phyloP scores from a whole-genome alignment of 805 yeast species.

The Kodamaea sagamina region DNA sequence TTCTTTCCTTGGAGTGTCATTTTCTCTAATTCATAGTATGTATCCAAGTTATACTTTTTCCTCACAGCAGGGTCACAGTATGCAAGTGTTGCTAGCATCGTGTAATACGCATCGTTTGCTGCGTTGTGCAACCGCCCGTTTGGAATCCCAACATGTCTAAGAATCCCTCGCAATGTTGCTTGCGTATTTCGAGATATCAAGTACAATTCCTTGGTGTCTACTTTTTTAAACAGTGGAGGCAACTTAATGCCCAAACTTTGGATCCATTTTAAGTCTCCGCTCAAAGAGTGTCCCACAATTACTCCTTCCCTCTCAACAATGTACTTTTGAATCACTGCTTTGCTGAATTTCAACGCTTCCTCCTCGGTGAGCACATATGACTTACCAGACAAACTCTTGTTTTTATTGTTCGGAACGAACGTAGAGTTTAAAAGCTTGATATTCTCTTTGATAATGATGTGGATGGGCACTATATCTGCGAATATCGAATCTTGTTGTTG shows the following conservation, averaged over 20 bases:
- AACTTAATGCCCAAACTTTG: conserved; percentile 17
- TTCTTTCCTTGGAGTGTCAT: conserved; percentile 12
- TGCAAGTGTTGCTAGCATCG: conserved; percentile 27
- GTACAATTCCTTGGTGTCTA: conserved; percentile 25
- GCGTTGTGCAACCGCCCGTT: conserved; percentile 32
- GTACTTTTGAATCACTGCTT: conserved; percentile 18
- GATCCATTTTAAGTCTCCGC: conserved; percentile 19
- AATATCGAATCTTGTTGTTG: conserved; percentile 16
- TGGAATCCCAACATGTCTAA: conserved; percentile 23
- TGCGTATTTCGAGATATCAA: conserved; percentile 18
- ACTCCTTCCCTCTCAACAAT: conserved; percentile 19
- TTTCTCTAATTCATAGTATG: conserved; percentile 8
- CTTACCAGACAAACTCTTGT: conserved; percentile 23
- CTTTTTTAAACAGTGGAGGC: conserved; percentile 12
- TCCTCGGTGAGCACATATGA: conserved; percentile 19
- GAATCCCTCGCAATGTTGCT: conserved; percentile 24
- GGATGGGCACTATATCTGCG: conserved; percentile 23
- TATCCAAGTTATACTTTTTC: conserved; percentile 18
- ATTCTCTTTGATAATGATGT: conserved; percentile 24
- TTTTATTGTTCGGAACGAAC: conserved; percentile 27
- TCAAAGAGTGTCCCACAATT: conserved; percentile 22
- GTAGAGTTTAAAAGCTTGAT: conserved; percentile 17
- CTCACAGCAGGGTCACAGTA: conserved; percentile 26
- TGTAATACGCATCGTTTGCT: conserved; percentile 32
- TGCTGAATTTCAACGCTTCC: conserved; percentile 16